These are phyloP conservation scores for Alternaria panax DNA, from an alignment of 2,329 filamentous ascomycete species.

Conservation along the genomic window DNA sequence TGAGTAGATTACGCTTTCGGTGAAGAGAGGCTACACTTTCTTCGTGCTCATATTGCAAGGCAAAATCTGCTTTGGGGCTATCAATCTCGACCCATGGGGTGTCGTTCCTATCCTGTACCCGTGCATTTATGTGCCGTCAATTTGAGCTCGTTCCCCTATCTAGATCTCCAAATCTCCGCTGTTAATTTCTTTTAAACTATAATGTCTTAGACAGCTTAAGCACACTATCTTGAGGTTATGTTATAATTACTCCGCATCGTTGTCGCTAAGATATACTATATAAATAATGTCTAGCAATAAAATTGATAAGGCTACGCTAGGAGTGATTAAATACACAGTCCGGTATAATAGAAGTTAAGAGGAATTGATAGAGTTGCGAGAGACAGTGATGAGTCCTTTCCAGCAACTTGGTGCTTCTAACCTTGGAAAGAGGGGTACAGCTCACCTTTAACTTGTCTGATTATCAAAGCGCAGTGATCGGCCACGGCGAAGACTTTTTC, in stretches of 20 bases:
- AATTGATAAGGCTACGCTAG: constrained; percentile 14
- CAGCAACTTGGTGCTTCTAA: constrained; percentile 6
- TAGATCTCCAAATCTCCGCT: neutral
- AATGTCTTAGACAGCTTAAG: neutral
- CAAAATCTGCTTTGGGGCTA: neutral
- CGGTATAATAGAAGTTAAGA: neutral
- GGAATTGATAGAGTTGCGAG: neutral
- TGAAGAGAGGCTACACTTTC: neutral
- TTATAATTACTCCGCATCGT: constrained; percentile 51
- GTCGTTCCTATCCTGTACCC: neutral
- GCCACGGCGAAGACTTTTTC: neutral
- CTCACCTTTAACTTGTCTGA: constrained; percentile 10
- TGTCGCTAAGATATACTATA: constrained; percentile 48
- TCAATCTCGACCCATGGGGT: no score
- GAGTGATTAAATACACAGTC: neutral
- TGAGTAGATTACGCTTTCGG: neutral
- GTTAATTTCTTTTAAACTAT: neutral
- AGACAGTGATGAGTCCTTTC: neutral
- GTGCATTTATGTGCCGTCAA: neutral
- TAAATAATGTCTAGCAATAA: constrained; percentile 39
- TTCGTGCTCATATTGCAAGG: neutral
- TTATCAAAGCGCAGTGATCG: neutral
- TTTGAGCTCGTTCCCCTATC: neutral
- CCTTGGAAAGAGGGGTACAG: constrained; percentile 8
- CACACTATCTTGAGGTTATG: constrained; percentile 38